Evolutionary conservation across 129 eudicot species (phyloP).

Genomic region (Silybum marianum): DNA sequence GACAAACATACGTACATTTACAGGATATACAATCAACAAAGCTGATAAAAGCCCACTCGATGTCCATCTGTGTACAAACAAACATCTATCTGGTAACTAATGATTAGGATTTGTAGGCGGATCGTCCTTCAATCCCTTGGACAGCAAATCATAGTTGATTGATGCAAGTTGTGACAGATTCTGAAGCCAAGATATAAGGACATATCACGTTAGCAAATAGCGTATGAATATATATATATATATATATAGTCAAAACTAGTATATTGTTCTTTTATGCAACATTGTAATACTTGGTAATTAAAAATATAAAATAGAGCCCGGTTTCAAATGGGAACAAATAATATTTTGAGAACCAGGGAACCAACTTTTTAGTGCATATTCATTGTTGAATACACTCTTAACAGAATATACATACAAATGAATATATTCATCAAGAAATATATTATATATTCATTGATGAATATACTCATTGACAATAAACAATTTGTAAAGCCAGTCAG

Average conservation of each 20-base stretch:
- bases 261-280: not conserved
- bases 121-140: conserved; percentile 91
- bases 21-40: conserved; percentile 39
- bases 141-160: conserved; percentile 86
- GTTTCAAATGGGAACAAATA: too few species aligned
- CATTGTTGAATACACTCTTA: too few species aligned
- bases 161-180: conserved; percentile 97
- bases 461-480: too few species aligned
- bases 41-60: conserved; percentile 16
- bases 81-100: conserved; percentile 3
- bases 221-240: not conserved
- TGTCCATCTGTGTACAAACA: conserved; percentile 2
- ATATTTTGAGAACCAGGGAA: too few species aligned
- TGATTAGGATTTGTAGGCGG: conserved; percentile 52
- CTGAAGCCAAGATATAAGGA: conserved; percentile 39
- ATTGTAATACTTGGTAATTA: too few species aligned
- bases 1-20: conserved; percentile 43
- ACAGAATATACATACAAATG: too few species aligned
- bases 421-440: too few species aligned
- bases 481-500: too few species aligned
- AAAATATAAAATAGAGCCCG: too few species aligned
- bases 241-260: not conserved
- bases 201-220: not conserved
- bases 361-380: too few species aligned
- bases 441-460: too few species aligned